Conservation (phyloP, 2,329 filamentous ascomycete species). For the Clarireedia hainanense region DNA sequence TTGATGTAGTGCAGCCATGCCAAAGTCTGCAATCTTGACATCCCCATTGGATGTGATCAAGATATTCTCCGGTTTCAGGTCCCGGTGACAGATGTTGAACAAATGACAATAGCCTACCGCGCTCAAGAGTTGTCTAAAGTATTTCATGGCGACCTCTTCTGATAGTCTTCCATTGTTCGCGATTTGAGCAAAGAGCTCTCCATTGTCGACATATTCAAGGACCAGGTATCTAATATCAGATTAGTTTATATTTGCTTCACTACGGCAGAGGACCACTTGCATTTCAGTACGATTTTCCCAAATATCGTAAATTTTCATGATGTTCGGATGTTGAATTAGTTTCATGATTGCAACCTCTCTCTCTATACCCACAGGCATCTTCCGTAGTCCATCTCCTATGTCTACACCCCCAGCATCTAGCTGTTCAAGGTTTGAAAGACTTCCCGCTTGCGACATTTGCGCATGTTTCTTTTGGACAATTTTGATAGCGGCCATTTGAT, state of each 20-base stretch:
- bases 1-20: slow-evolving; percentile 89
- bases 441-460: slow-evolving; percentile 75
- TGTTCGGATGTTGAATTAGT: slow-evolving; percentile 87
- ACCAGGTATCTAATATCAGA: slow-evolving; percentile 69
- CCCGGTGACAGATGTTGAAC: slow-evolving; percentile 91
- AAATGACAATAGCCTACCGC: slow-evolving; percentile 89
- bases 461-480: slow-evolving; percentile 83
- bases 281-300: slow-evolving; percentile 96
- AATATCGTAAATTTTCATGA: slow-evolving; percentile 90
- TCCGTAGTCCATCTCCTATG: slow-evolving; percentile 51
- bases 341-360: slow-evolving; percentile 96
- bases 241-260: slow-evolving; percentile 17
- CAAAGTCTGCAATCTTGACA: slow-evolving; percentile 94
- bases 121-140: slow-evolving; percentile 90
- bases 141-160: slow-evolving; percentile 73
- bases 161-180: slow-evolving; percentile 62
- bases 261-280: slow-evolving; percentile 42
- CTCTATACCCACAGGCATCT: slow-evolving; percentile 83
- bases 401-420: slow-evolving; percentile 54
- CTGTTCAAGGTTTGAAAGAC: slow-evolving; percentile 73
- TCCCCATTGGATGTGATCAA: slow-evolving; percentile 67
- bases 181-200: slow-evolving; percentile 71
- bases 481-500: slow-evolving; percentile 84
- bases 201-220: slow-evolving; percentile 80
- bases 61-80: slow-evolving; percentile 96